Evolutionary conservation across 1,139 yeast genomes (phyloP).

Genomic region (Neolecta irregularis): DNA sequence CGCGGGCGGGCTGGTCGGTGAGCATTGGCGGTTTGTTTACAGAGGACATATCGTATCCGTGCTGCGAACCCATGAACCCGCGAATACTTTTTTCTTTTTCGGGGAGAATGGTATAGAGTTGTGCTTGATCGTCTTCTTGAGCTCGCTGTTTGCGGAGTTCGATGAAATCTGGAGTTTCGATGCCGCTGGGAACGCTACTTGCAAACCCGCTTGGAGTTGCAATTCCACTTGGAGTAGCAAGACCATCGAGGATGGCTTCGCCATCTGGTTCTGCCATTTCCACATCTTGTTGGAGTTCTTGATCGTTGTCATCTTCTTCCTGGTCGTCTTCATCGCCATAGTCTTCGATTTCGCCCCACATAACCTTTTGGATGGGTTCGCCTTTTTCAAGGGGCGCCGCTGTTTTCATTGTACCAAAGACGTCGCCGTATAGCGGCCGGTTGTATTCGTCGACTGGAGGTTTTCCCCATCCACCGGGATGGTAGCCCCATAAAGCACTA

Average conservation of each 20-base stretch:
- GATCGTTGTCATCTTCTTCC: constrained; percentile 22
- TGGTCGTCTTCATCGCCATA: constrained; percentile 23
- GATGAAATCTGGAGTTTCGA: constrained; percentile 15
- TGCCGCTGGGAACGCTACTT: constrained; percentile 11
- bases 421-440: constrained; percentile 26
- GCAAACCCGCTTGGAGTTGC: constrained; percentile 12
- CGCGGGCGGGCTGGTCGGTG: neutral
- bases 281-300: constrained; percentile 20
- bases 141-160: constrained; percentile 15
- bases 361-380: constrained; percentile 25
- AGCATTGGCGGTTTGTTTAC: constrained; percentile 3
- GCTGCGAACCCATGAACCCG: constrained; percentile 15
- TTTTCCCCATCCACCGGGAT: constrained; percentile 31
- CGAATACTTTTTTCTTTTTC: constrained; percentile 9
- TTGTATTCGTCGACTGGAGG: constrained; percentile 25
- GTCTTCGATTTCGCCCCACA: constrained; percentile 25
- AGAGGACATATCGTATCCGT: constrained; percentile 12
- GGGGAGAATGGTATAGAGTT: constrained; percentile 13
- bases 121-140: constrained; percentile 7
- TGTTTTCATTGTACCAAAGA: constrained; percentile 29
- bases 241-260: constrained; percentile 7
- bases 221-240: constrained; percentile 12
- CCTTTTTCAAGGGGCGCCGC: constrained; percentile 27
- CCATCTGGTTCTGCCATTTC: constrained; percentile 15
- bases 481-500: constrained; percentile 26